These are phyloP conservation scores for Candida glaebosa DNA, from an alignment of 805 yeast genomes.

Conservation along the genomic window DNA sequence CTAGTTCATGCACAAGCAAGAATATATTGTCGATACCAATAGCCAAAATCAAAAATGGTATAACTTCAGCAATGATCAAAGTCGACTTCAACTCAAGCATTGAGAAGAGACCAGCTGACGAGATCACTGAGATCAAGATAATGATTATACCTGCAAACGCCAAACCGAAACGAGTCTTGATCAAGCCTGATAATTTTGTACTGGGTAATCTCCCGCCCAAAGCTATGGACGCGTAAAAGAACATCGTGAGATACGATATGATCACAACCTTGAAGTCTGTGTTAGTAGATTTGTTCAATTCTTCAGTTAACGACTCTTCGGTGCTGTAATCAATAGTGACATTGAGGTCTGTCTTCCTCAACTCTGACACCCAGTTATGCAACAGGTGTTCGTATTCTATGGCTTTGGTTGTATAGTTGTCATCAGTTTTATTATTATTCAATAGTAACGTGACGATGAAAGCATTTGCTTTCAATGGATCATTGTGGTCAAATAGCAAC, in stretches of 20 bases:
- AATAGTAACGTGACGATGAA: constrained; percentile 72
- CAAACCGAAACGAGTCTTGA: constrained; percentile 62
- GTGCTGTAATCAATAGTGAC: constrained; percentile 72
- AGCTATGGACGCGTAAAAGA: constrained; percentile 80
- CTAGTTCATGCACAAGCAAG: constrained; percentile 75
- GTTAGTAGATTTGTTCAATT: constrained; percentile 75
- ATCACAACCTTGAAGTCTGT: constrained; percentile 71
- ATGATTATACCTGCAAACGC: constrained; percentile 84
- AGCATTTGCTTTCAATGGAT: constrained; percentile 62
- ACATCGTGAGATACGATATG: constrained; percentile 81
- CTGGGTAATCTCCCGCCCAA: constrained; percentile 59
- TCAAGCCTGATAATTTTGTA: constrained; percentile 25
- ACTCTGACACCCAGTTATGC: constrained; percentile 47
- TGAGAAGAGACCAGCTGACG: constrained; percentile 82
- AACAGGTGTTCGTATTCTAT: constrained; percentile 70
- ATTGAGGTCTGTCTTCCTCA: constrained; percentile 39
- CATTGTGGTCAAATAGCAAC: constrained; percentile 53
- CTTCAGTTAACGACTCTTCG: constrained; percentile 80
- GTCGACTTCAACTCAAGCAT: constrained; percentile 80
- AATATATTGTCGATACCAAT: constrained; percentile 96
- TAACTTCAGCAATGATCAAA: constrained; percentile 91
- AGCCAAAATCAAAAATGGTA: constrained; percentile 88
- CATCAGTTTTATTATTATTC: constrained; percentile 47
- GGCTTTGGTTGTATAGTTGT: constrained; percentile 35
- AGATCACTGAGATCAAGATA: constrained; percentile 73